phyloP scores from a whole-genome alignment of 805 yeast species.

The Metschnikowia rubicola region DNA sequence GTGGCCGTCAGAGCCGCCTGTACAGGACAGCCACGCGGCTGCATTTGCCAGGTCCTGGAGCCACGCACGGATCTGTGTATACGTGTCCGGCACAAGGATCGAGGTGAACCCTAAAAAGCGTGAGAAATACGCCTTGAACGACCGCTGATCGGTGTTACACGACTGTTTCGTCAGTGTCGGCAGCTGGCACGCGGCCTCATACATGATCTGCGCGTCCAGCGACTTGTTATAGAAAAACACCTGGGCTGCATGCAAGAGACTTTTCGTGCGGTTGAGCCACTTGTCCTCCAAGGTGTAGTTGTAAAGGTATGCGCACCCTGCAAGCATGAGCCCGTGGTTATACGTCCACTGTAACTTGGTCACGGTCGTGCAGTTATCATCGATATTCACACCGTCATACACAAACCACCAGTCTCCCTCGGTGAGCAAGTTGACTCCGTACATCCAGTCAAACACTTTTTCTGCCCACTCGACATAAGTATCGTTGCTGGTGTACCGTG shows the following conservation, averaged over 20 bases:
- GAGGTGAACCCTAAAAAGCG: constrained; percentile 75
- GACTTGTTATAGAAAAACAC: constrained; percentile 49
- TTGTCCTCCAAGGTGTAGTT: constrained; percentile 60
- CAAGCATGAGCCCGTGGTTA: constrained; percentile 73
- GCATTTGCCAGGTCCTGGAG: constrained; percentile 38
- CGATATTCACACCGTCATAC: constrained; percentile 71
- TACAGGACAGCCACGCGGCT: constrained; percentile 18
- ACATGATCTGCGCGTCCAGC: constrained; percentile 48
- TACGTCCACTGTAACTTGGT: constrained; percentile 76
- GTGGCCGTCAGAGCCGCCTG: constrained; percentile 21
- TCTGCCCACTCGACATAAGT: constrained; percentile 75
- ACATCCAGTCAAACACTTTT: constrained; percentile 78
- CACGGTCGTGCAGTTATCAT: constrained; percentile 57
- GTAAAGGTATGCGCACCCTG: constrained; percentile 80
- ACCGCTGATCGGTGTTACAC: constrained; percentile 85
- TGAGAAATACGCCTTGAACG: constrained; percentile 83
- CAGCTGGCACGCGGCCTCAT: constrained; percentile 82
- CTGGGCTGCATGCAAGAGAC: constrained; percentile 51
- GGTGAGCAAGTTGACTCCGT: constrained; percentile 40
- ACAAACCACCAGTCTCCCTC: constrained; percentile 48
- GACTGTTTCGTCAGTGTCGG: constrained; percentile 23
- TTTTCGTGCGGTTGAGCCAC: constrained; percentile 64
- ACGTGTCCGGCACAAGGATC: constrained; percentile 60
- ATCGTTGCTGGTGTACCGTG: constrained; percentile 73
- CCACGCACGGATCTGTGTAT: constrained; percentile 42